Conservation (phyloP, 1,284 basidiomycete species). For the Pseudozyma sp. region DNA sequence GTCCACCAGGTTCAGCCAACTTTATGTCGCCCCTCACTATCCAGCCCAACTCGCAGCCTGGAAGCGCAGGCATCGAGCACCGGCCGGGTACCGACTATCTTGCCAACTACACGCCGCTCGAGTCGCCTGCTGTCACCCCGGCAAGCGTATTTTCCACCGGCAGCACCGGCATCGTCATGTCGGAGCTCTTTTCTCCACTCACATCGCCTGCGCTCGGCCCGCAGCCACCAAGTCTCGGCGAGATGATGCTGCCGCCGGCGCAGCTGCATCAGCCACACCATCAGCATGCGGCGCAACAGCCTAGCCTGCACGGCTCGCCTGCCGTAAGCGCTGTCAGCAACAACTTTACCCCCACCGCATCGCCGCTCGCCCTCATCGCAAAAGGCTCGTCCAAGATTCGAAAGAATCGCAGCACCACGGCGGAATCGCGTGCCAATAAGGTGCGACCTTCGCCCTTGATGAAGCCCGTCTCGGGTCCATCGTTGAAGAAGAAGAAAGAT, state of each 20-base stretch:
- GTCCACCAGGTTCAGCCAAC: constrained; percentile 34
- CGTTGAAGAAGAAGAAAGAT: constrained; percentile 48
- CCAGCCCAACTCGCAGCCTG: constrained; percentile 49
- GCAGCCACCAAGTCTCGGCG: constrained; percentile 54
- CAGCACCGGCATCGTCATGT: constrained; percentile 66
- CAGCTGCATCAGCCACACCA: constrained; percentile 65
- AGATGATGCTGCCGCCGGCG: constrained; percentile 54
- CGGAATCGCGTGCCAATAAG: constrained; percentile 58
- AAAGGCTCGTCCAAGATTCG: constrained; percentile 52
- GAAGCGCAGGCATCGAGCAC: constrained; percentile 35
- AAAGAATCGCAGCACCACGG: constrained; percentile 59
- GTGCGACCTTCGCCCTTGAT: constrained; percentile 65
- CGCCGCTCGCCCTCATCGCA: constrained; percentile 50
- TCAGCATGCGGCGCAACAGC: constrained; percentile 19
- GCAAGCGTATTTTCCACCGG: constrained; percentile 68
- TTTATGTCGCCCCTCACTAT: constrained; percentile 62
- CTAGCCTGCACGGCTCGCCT: constrained; percentile 35
- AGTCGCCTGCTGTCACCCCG: constrained; percentile 63
- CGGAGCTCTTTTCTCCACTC: constrained; percentile 74
- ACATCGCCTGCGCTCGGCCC: constrained; percentile 74
- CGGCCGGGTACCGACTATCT: constrained; percentile 34
- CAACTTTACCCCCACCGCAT: constrained; percentile 57
- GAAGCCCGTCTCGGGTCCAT: constrained; percentile 57
- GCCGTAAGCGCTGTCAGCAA: constrained; percentile 27
- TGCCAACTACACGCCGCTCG: constrained; percentile 56